Conservation (phyloP, 208 protist species). For the Herpetomonas samuelpessoai region DNA sequence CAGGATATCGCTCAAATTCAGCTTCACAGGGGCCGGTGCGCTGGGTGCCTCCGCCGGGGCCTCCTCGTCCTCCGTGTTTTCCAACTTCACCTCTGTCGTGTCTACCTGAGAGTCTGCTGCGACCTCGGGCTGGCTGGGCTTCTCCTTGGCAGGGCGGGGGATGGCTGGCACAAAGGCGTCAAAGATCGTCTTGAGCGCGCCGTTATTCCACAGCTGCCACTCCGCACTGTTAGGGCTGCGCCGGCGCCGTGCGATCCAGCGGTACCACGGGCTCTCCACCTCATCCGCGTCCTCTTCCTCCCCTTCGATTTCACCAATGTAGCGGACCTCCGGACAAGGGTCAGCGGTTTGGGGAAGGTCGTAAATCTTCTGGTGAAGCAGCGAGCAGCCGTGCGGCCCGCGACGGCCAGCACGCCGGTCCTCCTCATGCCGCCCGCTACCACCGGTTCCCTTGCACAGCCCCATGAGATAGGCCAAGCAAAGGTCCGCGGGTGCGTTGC, state of each 20-base stretch:
- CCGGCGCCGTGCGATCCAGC: conserved; percentile 55
- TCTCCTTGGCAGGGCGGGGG: conserved; percentile 17
- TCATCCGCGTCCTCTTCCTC: conserved; percentile 21
- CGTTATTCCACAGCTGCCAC: conserved; percentile 86
- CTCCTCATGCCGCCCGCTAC: no score
- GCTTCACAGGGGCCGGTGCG: conserved; percentile 23
- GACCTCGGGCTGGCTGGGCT: conserved; percentile 7
- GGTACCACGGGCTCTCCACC: conserved; percentile 36
- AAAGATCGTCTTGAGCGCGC: conserved; percentile 48
- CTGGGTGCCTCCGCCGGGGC: conserved; percentile 1
- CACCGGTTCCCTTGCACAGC: conserved; percentile 30
- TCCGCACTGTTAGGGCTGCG: conserved; percentile 76
- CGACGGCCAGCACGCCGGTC: not conserved
- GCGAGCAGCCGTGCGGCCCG: conserved; percentile 18
- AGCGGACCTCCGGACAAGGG: conserved; percentile 24
- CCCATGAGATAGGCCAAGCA: conserved; percentile 81
- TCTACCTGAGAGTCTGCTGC: not conserved
- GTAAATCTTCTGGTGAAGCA: conserved; percentile 54
- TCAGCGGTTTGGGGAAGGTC: conserved; percentile 45
- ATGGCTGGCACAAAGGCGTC: conserved; percentile 42
- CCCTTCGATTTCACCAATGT: conserved; percentile 23
- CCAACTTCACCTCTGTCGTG: not conserved
- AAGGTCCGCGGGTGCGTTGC: conserved; percentile 60
- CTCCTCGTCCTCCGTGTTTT: conserved; percentile 1
- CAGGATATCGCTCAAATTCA: conserved; percentile 59